These are phyloP conservation scores for Rhizopogon roseolus DNA, from an alignment of 768 basidiomycete species.

Conservation along the genomic window DNA sequence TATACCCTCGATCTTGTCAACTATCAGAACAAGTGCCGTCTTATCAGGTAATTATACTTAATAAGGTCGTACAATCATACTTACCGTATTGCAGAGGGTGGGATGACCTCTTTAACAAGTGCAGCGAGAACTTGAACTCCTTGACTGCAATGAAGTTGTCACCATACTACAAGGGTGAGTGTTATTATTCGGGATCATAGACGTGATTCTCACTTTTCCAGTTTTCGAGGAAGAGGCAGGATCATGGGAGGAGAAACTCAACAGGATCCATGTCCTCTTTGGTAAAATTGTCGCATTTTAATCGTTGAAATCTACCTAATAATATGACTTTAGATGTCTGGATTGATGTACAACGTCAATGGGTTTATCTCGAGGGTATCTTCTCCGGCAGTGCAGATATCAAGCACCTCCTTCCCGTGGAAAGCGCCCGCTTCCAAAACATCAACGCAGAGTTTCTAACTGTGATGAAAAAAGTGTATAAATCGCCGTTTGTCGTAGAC, in stretches of 20 bases:
- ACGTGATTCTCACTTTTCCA: conserved; percentile 22
- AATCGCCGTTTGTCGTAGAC: conserved; percentile 95
- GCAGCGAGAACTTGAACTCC: conserved; percentile 95
- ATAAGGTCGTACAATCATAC: not conserved
- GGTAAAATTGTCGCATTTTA: conserved; percentile 41
- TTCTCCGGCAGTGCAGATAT: conserved; percentile 99
- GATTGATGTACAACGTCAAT: conserved; percentile 99
- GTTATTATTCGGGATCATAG: not conserved
- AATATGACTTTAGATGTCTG: conserved; percentile 68
- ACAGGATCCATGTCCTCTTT: conserved; percentile 93
- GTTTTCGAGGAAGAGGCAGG: conserved; percentile 92
- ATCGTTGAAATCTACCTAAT: not conserved
- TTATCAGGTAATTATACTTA: conserved; percentile 61
- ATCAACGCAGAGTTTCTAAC: conserved; percentile 98
- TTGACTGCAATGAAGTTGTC: conserved; percentile 96
- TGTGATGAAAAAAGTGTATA: conserved; percentile 99
- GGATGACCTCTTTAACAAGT: conserved; percentile 97
- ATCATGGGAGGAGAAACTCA: conserved; percentile 96
- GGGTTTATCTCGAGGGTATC: conserved; percentile 99
- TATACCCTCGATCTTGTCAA: conserved; percentile 96
- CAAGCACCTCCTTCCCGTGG: conserved; percentile 96
- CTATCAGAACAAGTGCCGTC: conserved; percentile 97
- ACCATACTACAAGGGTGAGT: conserved; percentile 91
- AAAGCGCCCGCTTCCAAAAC: conserved; percentile 96
- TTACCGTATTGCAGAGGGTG: conserved; percentile 59